Evolutionary conservation across 2,329 filamentous ascomycete genomes (phyloP).

Genomic region (Calonectria leucothoes): DNA sequence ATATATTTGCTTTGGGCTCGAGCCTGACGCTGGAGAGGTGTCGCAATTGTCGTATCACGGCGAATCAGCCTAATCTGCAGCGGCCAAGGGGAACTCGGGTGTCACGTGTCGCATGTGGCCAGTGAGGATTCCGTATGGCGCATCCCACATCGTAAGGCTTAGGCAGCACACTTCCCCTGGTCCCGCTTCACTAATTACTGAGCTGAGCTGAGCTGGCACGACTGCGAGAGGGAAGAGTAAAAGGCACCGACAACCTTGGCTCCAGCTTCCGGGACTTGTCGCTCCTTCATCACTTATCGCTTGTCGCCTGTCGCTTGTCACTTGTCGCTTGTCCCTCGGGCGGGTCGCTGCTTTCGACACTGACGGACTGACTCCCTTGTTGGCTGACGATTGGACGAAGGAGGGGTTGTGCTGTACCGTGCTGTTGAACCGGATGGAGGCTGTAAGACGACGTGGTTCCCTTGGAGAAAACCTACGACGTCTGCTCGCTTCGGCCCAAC

Average conservation of each 20-base stretch:
- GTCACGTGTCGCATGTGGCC: conserved; percentile 33
- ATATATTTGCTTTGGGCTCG: not conserved
- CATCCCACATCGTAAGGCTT: conserved; percentile 35
- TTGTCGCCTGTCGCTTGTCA: not conserved
- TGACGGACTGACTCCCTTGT: not conserved
- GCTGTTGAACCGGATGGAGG: conserved; percentile 17
- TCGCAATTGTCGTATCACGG: not conserved
- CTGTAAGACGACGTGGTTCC: conserved; percentile 12
- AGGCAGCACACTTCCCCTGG: conserved; percentile 40
- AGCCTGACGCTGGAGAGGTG: not conserved
- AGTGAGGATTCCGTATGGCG: conserved; percentile 11
- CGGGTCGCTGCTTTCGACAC: not conserved
- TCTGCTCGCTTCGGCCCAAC: not conserved
- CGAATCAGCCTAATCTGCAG: not conserved
- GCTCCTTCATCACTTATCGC: not conserved
- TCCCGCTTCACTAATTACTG: conserved; percentile 23
- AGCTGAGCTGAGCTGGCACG: conserved; percentile 34
- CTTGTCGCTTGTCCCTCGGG: not conserved
- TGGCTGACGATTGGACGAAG: conserved; percentile 18
- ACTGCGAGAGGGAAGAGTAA: conserved; percentile 14
- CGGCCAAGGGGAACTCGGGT: conserved; percentile 3
- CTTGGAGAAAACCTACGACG: not conserved
- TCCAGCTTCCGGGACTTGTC: not conserved
- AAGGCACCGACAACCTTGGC: not conserved
- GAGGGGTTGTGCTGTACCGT: conserved; percentile 6